These are phyloP conservation scores for Annulohypoxylon bovei DNA, from an alignment of 495 filamentous ascomycete genomes.

Conservation along the genomic window DNA sequence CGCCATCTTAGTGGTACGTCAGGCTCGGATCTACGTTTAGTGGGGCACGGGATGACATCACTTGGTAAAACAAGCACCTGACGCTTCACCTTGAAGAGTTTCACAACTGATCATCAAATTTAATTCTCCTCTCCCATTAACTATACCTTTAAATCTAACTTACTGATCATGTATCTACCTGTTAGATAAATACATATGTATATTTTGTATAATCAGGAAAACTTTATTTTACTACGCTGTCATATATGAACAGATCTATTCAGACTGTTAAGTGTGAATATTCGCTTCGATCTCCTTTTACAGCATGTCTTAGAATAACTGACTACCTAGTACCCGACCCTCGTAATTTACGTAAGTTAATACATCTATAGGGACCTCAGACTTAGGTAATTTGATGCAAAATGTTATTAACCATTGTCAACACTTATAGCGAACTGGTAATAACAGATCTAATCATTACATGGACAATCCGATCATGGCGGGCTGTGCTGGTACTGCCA, in stretches of 20 bases:
- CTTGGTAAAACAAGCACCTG: slow-evolving; percentile 10
- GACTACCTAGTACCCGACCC: no score
- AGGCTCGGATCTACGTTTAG: slow-evolving; percentile 14
- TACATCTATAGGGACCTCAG: no score
- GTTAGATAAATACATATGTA: background rate
- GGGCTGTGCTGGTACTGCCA: background rate
- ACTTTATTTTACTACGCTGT: background rate
- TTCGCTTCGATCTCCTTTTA: no score
- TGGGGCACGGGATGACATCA: slow-evolving; percentile 33
- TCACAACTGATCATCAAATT: background rate
- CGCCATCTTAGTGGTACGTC: background rate
- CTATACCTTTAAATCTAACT: background rate
- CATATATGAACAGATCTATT: background rate
- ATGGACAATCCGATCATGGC: background rate
- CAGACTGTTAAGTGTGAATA: no score
- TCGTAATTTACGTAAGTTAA: no score
- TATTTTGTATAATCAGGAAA: background rate
- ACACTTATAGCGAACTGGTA: background rate
- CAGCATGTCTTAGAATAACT: no score
- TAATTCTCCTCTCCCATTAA: background rate
- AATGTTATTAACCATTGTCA: no score
- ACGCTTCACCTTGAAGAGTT: background rate
- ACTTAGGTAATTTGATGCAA: no score
- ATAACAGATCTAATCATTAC: background rate
- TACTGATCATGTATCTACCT: no score